Percentiles rank a stretch among this genome's conserved stretches.
These are phyloP conservation scores for Cryptococcus deneoformans DNA, from an alignment of 1,284 basidiomycete genomes.

Conservation along the genomic window DNA sequence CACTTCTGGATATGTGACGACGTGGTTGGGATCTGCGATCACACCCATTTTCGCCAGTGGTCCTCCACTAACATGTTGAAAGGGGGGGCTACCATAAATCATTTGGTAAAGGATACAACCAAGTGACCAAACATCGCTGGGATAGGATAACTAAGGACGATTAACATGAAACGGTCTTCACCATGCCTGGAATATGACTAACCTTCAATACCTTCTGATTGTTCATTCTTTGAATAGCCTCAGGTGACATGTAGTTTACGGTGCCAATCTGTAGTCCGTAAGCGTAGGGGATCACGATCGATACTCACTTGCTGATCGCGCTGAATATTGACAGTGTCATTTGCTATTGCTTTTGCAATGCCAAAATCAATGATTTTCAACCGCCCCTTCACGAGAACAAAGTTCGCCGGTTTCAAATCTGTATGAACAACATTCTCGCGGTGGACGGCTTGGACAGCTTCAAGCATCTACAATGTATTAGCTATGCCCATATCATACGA, in stretches of 20 bases:
- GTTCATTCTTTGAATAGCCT: conserved; percentile 68
- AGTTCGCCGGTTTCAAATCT: conserved; percentile 94
- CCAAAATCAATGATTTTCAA: conserved; percentile 96
- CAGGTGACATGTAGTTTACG: conserved; percentile 94
- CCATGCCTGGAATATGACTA: conserved; percentile 10
- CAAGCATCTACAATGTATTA: conserved; percentile 67
- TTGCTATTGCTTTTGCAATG: conserved; percentile 94
- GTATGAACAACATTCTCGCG: conserved; percentile 96
- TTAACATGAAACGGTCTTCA: neutral
- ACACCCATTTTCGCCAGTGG: conserved; percentile 54
- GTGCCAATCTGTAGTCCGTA: conserved; percentile 68
- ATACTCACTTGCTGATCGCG: conserved; percentile 72
- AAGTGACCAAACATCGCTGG: conserved; percentile 96
- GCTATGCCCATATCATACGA: neutral
- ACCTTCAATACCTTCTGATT: conserved; percentile 49
- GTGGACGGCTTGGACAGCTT: conserved; percentile 93
- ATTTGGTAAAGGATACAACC: conserved; percentile 97
- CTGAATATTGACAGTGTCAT: conserved; percentile 95
- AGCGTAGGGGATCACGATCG: no score
- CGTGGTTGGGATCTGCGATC: conserved; percentile 53
- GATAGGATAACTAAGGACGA: conserved; percentile 47
- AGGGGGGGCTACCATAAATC: conserved; percentile 79
- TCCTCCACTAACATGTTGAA: conserved; percentile 74
- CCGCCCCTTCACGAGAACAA: conserved; percentile 87
- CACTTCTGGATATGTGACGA: conserved; percentile 51